These are phyloP conservation scores for Rutstroemia sp. DNA, from an alignment of 2,329 filamentous ascomycete species.

Conservation along the genomic window DNA sequence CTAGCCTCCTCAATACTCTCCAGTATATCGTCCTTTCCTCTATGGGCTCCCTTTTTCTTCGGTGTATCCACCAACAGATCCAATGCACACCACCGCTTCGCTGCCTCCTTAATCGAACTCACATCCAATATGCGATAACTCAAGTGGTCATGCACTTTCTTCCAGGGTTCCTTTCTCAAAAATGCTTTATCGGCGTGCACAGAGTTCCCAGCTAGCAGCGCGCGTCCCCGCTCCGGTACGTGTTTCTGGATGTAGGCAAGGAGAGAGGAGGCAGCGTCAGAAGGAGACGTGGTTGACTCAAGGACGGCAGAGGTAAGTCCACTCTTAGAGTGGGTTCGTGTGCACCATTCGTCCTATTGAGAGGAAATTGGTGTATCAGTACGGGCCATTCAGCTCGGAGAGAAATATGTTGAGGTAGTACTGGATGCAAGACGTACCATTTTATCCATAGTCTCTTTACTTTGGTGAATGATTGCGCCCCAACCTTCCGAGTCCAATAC, in stretches of 20 bases:
- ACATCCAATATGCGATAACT: conserved; percentile 91
- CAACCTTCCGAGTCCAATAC: conserved; percentile 71
- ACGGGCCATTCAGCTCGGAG: not conserved
- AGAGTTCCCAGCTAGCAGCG: conserved; percentile 81
- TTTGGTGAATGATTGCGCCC: conserved; percentile 71
- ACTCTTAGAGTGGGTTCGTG: conserved; percentile 66
- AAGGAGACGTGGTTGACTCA: conserved; percentile 62
- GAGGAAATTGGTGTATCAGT: not conserved
- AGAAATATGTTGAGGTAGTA: not conserved
- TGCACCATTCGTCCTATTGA: conserved; percentile 72
- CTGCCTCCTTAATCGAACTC: conserved; percentile 86
- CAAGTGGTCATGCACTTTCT: conserved; percentile 63
- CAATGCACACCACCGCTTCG: conserved; percentile 67
- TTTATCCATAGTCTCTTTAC: conserved; percentile 57
- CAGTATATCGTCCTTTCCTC: conserved; percentile 81
- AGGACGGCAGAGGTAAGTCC: conserved; percentile 75
- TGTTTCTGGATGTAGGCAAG: conserved; percentile 70
- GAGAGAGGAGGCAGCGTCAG: conserved; percentile 61
- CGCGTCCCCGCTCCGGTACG: conserved; percentile 59
- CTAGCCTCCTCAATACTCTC: conserved; percentile 91
- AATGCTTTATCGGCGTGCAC: conserved; percentile 88
- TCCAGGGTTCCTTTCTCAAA: conserved; percentile 67
- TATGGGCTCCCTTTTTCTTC: conserved; percentile 67
- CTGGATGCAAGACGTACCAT: conserved; percentile 43
- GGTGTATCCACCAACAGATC: conserved; percentile 56